Evolutionary conservation across 768 basidiomycete genomes (phyloP), one percentile per base, ranked within the genome.

Genomic region (Mycena olivaceomarginata): DNA sequence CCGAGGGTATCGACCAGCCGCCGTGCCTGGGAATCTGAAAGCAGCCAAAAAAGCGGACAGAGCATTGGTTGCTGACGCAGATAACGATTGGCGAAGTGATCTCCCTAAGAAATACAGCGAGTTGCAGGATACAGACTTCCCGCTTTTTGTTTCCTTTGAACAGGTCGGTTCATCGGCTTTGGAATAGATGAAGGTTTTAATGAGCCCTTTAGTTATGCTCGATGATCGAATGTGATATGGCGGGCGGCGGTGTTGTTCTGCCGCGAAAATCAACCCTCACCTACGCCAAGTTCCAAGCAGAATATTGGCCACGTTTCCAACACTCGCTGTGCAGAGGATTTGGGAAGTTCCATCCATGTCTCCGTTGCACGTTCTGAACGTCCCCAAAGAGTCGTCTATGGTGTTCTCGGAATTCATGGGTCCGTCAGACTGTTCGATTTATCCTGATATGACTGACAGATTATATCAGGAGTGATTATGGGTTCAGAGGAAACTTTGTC

Each of bases 391-490:
- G 79, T 88, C 93, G 0, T 86, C 90, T 11, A 84, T 93, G 5
- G 93, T 94, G 0, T 95, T 91, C 79, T 91, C 90, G 37, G 93
- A 95, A 80, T 83, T 95, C 20, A 88, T 95, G 75, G 94, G 94
- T 91, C 70, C 20, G 85, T 79, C 46, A 18, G 20, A 45, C 10
- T 67, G 20, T 39, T 31, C 67, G 48, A 15, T 56, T 40, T 11
- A 63, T 56, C 16, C 37, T 71, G 51, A n/a, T 12, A 51, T 70
- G 53, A 39, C 20, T 53, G 1, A 9, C 2, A 22, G 64, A 6
- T 31, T 31, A 31, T 31, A n/a, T 6, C 68, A 90, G 94, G 94
- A 41, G 90, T 93, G 7, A 92, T 95, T 77, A 90, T 91, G 80
- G 94, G 94, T 20, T 94, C 94, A 0, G 93, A 95, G 81, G 83